Evolutionary conservation across 75 land plant genomes (phyloP), one percentile per base, ranked within the genome.

Genomic region (Cupressus sempervirens): DNA sequence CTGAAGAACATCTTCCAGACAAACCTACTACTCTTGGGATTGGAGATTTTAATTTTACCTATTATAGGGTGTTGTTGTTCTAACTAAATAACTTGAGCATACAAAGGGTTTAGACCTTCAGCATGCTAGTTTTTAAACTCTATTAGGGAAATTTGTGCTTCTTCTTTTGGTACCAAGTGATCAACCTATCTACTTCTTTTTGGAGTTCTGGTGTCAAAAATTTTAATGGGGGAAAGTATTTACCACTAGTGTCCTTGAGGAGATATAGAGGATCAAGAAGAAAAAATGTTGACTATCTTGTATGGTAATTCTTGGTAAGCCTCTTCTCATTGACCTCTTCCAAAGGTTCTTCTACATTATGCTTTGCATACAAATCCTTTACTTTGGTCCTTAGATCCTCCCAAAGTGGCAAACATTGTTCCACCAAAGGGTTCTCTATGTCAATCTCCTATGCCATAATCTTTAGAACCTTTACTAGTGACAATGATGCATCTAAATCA

Each of bases 51-150:
- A 92, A 94, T 89, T 87, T 97, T 96, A 68, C 99, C 99, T 0
- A 95, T 94, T 7, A 83, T 48, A 12, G 96, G 95, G 54, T 97
- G 98, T 41, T 89, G 86, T 74, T 96, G 92, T 85, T 93, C 94
- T 85, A 92, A 89, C 88, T 97, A 96, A 12, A 97, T 98, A 0
- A 98, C 99, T 83, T 91, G 94, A 3, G 99, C 99, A 48, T 97
- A 97, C 41, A 97, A 86, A 0, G 99, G 96, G 62, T 97, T 98
- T 41, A 97, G 87, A 75, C 99, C 99, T 81, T 97, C 98, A 0
- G 93, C 84, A 58, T 98, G 89, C 99, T 98, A 97, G 72, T 96
- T 97, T 96, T 96, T 93, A 18, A 97, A 91, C 87, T 97, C 99
- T 95, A 96, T 96, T 41, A 97, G 81, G 0, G 92, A 98, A 85